A percentile compares a stretch with the other conserved stretches of the same genome.
Evolutionary conservation across 2,329 filamentous ascomycete genomes (phyloP).

Genomic region (Cercospora canescens): DNA sequence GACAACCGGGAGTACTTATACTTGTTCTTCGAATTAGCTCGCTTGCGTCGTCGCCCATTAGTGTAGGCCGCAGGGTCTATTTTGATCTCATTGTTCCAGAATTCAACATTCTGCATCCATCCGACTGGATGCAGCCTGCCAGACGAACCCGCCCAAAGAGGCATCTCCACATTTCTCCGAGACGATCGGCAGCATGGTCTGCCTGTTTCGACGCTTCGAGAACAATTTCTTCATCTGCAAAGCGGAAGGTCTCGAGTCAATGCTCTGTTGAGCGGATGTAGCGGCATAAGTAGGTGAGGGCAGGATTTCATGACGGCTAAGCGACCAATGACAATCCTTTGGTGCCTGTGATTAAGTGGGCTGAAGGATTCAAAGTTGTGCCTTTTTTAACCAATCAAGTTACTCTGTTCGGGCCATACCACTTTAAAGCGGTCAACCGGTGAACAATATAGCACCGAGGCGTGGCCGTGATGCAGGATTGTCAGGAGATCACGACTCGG

Average conservation of each 20-base stretch:
- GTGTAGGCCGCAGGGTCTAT: constrained; percentile 8
- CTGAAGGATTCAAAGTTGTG: constrained; percentile 1
- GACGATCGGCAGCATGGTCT: constrained; percentile 20
- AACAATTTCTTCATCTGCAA: not conserved
- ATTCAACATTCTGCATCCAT: not conserved
- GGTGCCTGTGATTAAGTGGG: constrained; percentile 7
- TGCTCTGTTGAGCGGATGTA: not conserved
- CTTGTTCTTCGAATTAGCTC: not conserved
- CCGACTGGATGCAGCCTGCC: constrained; percentile 21
- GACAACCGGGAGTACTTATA: not conserved
- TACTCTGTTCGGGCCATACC: not conserved
- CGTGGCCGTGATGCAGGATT: not conserved
- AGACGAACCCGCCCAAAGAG: constrained; percentile 3
- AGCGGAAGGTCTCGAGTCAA: not conserved
- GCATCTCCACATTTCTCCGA: constrained; percentile 1
- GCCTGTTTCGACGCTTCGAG: constrained; percentile 15
- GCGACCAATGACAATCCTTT: not conserved
- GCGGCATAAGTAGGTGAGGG: not conserved
- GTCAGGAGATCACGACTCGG: not conserved
- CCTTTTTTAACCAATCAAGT: not conserved
- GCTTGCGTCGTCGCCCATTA: not conserved
- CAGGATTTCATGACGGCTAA: not conserved
- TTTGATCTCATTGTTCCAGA: not conserved
- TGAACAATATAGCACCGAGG: not conserved
- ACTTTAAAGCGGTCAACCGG: not conserved